Base-by-base conservation (phyloP, 1,139 yeast species). In the Magnusiomyces starmeri region DNA sequence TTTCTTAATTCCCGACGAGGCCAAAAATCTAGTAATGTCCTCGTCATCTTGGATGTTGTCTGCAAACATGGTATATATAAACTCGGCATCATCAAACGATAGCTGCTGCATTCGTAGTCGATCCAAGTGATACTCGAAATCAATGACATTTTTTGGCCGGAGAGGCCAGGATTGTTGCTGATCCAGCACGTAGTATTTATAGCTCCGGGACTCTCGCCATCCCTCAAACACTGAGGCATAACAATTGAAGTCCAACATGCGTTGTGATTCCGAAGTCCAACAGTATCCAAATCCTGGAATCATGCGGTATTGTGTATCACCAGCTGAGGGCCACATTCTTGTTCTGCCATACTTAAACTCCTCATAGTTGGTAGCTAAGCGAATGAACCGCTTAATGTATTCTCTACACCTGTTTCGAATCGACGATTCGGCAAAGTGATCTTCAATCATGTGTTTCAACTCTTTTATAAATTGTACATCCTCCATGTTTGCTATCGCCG, bases 271-370 rank as follows among this genome's bases (percentile, higher is more conserved):
- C 25, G 58, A 59, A 12, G 60, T 54, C 70, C 70, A 68, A 4
- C 63, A 64, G 49, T 64, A 65, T 3, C 71, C 71, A 48, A 62
- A 62, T 16, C 69, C 70, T 10, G 65, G 66, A 7, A 62, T 57
- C 22, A 57, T 63, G 32, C 54, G 54, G 49, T 59, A 60, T 34
- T 49, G 48, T 9, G 62, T 46, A 53, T 62, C 61, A 14, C 56
- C 43, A 8, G 54, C 47, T 14, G 62, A 50, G 2, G 69, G 67
- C 66, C 68, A 63, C 43, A 67, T 55, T 27, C 56, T 57, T 6
- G 69, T 62, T n/a, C 58, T 54, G n/a, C 67, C 65, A 54, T 62
- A 61, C 35, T 60, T 60, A 54, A 55, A 51, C 39, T 65, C 65
- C 46, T 68, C 71, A 51, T 65, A 65, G 25, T 62, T 62, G 16